A percentile compares a stretch with the other conserved stretches of the same genome.
phyloP scores from a whole-genome alignment of 352 stramenopile species.

The Phytophthora colocasiae region DNA sequence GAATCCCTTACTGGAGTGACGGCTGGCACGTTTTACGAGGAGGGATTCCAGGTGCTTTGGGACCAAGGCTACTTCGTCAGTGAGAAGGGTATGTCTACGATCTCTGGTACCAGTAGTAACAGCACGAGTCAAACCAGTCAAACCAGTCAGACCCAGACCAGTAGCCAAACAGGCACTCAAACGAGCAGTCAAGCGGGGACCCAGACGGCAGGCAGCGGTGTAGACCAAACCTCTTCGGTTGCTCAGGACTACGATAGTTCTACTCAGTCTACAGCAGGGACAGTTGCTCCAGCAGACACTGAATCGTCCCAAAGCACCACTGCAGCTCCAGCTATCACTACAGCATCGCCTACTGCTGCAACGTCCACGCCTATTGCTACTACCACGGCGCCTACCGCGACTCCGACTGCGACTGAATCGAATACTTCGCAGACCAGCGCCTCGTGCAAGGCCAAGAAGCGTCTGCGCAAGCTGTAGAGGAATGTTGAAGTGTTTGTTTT shows the following conservation, averaged over 20 bases:
- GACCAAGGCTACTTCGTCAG: conserved; percentile 76
- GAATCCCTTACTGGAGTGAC: conserved; percentile 44
- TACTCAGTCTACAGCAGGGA: conserved; percentile 23
- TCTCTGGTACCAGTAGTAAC: conserved; percentile 22
- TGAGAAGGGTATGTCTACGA: conserved; percentile 33
- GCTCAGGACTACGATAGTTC: conserved; percentile 24
- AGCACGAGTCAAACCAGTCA: conserved; percentile 28
- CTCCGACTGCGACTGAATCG: conserved; percentile 7
- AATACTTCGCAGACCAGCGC: conserved; percentile 15
- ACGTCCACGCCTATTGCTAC: conserved; percentile 10
- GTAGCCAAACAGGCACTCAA: conserved; percentile 1
- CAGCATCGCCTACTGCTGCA: conserved; percentile 1
- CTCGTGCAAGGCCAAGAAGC: conserved; percentile 33
- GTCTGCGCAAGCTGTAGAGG: conserved; percentile 31
- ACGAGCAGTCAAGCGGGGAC: conserved; percentile 13
- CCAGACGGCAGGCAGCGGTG: conserved; percentile 16
- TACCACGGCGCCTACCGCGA: conserved; percentile 15
- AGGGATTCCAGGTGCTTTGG: conserved; percentile 65
- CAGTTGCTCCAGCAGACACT: conserved; percentile 22
- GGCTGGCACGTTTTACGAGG: conserved; percentile 62
- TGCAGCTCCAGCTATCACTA: conserved; percentile 6
- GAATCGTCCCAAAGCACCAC: conserved; percentile 16
- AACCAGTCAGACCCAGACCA: conserved; percentile 1
- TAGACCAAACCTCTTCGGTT: conserved; percentile 18
- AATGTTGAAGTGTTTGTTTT: conserved; percentile 2